Evolutionary conservation across 441 rosid species (phyloP).

Genomic region (Corymbia calophylla): DNA sequence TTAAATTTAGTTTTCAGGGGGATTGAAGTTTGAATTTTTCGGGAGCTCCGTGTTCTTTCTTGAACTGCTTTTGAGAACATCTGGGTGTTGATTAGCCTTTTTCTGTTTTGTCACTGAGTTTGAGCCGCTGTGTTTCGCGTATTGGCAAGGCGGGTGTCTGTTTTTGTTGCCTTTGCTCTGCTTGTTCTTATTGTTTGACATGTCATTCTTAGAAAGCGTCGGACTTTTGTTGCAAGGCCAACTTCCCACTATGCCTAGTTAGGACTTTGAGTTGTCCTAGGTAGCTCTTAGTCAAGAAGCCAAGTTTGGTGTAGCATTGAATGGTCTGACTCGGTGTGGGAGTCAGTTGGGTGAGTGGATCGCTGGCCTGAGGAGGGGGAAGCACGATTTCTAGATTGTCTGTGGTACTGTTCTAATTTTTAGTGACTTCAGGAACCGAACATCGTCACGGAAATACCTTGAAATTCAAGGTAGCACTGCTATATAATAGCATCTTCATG

Average conservation of each 20-base stretch:
- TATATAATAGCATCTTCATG: neutral
- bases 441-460: neutral
- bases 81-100: neutral
- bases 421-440: neutral
- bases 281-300: neutral
- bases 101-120: neutral
- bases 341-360: neutral
- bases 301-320: neutral
- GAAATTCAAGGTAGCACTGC: neutral
- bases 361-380: neutral
- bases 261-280: neutral
- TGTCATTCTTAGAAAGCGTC: neutral
- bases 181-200: neutral
- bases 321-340: neutral
- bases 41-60: neutral
- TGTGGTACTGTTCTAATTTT: neutral
- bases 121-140: neutral
- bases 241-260: neutral
- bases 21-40: neutral
- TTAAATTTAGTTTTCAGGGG: neutral
- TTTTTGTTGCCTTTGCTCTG: neutral
- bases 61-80: neutral
- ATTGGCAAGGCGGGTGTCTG: neutral
- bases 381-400: neutral
- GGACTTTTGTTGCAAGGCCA: neutral